Conservation (phyloP, 495 filamentous ascomycete species). For the Daldinia concentrica region DNA sequence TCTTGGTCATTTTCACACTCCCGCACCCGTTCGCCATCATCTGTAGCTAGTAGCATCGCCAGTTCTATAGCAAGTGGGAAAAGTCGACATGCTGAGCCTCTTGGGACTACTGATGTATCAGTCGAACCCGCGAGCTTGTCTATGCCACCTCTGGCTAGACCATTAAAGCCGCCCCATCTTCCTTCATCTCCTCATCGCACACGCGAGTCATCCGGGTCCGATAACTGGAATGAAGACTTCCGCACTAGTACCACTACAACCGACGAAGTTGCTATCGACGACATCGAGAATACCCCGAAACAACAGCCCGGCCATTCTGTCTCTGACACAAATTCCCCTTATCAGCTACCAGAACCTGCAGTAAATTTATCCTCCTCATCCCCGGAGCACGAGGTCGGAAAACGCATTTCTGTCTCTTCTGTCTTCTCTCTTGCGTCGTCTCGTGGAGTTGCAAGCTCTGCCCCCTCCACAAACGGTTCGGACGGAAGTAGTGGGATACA, state of each 20-base stretch:
- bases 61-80: conserved; percentile 58
- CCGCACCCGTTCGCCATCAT: conserved; percentile 49
- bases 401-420: conserved; percentile 72
- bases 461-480: conserved; percentile 54
- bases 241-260: conserved; percentile 14
- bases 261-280: conserved; percentile 43
- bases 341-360: conserved; percentile 57
- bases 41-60: conserved; percentile 45
- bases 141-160: conserved; percentile 62
- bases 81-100: conserved; percentile 60
- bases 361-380: conserved; percentile 53
- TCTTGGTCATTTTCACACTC: conserved; percentile 41
- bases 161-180: conserved; percentile 38
- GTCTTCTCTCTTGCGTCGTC: conserved; percentile 70
- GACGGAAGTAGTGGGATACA: conserved; percentile 42
- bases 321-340: conserved; percentile 42
- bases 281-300: conserved; percentile 58
- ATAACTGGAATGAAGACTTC: conserved; percentile 46
- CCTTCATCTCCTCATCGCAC: conserved; percentile 39
- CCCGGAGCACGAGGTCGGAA: conserved; percentile 58
- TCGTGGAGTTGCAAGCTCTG: conserved; percentile 56
- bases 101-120: conserved; percentile 57
- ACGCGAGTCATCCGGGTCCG: conserved; percentile 48
- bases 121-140: conserved; percentile 67
- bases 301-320: conserved; percentile 44